Evolutionary conservation across 2,329 filamentous ascomycete genomes (phyloP), one percentile per base, ranked within the genome.

Genomic region (Pezicula carpinea): DNA sequence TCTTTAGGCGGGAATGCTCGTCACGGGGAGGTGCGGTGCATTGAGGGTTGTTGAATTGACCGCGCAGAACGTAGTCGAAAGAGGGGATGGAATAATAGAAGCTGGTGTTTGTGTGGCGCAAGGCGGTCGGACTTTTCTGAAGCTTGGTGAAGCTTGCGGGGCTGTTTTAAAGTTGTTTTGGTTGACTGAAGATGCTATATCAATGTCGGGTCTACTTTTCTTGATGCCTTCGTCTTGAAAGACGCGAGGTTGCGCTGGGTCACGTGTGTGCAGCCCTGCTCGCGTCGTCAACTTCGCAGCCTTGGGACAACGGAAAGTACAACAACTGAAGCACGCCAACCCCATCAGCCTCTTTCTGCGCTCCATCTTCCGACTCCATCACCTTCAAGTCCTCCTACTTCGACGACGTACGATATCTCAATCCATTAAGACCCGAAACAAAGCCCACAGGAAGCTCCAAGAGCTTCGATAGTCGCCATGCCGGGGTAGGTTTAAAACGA

Each of bases 11-110:
- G 62, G 53, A 56, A 55, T 46, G 56, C 54, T 48, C 43, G 61
- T 66, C 59, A 67, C 53, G 51, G 53, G 44, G 49, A 48, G 38
- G 43, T 55, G 36, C 47, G 52, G 52, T 49, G 59, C 61, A 64
- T 63, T 50, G 50, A 47, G 46, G 49, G 45, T 44, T 43, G 50
- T 46, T 54, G 33, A 7, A 35, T 15, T 35, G 33, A 35, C 26
- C 26, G 26, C 26, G 26, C 26, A 11, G 26, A 29, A 29, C 26
- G 26, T 10, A 38, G 21, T 13, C 35, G 21, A 38, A 13, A 17
- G 35, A 14, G 35, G 17, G 17, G n/a, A 38, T 38, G n/a, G 35
- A 17, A 38, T 14, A 11, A 19, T 17, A 17, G 35, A 38, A 38
- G 35, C 35, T 19, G 18, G 35, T 18, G 17, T 18, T 15, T 21